Evolutionary conservation across 1,284 basidiomycete genomes (phyloP), one percentile per base, ranked within the genome.

Genomic region (Austroboletus niveus): DNA sequence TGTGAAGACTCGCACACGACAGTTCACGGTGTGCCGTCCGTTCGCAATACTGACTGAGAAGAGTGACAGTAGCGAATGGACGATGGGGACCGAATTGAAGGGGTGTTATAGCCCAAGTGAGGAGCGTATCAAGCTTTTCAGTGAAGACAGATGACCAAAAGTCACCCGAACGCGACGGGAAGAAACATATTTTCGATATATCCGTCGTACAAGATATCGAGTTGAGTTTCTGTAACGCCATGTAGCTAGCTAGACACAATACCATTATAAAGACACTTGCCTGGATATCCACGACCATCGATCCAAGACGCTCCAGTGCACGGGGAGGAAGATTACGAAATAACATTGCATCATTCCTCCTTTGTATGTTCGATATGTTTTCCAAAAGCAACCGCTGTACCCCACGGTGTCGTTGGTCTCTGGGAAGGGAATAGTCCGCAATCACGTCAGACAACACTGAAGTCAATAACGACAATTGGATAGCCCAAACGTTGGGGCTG

Each of bases 71-170:
- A 14, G 85, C 89, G 59, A 90, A 91, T 5, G 90, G 85, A 22
- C 94, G 81, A 62, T 94, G 93, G 41, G 89, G 82, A 3, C 92
- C 92, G 49, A 89, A 90, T 66, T 93, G 91, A 30, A 90, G 76
- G 8, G 86, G 80, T 0, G 91, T 91, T 49, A 94, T 87, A 55
- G 86, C 84, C 94, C 93, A 96, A 1, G 89, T 90, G 27, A 96
- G 78, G 3, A 95, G 78, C 49, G 87, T 82, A 59, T 89, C 85
- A 20, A 94, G 76, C 65, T 94, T 93, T 52, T 78, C 77, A n/a
- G 75, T 68, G 58, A 90, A 86, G 14, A 65, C 68, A 3, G 69
- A 69, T 27, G 71, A 73, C 59, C 75, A 76, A 29, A 65, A 57
- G 51, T 70, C 74, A 55, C 69, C 70, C 43, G 74, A 55, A 31